phyloP scores from a whole-genome alignment of 257 asterid genomes.

The Solanum neorickii region DNA sequence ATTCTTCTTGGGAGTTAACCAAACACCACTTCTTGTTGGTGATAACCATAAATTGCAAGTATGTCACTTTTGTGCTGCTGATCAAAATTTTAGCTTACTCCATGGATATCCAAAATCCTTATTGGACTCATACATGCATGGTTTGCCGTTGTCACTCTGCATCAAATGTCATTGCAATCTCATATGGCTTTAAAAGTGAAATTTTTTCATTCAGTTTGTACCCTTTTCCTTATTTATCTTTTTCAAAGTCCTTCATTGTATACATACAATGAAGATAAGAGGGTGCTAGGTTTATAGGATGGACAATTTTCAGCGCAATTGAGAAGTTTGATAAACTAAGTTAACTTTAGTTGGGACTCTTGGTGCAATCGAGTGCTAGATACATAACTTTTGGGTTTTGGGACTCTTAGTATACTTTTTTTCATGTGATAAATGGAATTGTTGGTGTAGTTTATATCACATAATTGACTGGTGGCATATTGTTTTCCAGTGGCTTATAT shows the following conservation, averaged over 20 bases:
- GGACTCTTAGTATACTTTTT: background rate
- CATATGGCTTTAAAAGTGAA: background rate
- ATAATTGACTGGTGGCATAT: background rate
- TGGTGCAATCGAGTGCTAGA: background rate
- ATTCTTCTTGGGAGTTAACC: conserved; percentile 89
- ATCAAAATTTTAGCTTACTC: background rate
- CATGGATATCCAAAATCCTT: background rate
- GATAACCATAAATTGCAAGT: conserved; percentile 98
- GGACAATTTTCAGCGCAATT: background rate
- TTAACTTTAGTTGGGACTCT: background rate
- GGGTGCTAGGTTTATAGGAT: background rate
- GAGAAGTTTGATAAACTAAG: background rate
- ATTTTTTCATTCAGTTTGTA: background rate
- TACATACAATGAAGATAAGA: background rate
- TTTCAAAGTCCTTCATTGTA: background rate
- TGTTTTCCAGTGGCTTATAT: background rate
- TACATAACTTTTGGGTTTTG: background rate
- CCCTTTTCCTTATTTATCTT: background rate
- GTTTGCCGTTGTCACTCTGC: background rate
- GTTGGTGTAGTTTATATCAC: background rate
- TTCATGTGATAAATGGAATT: background rate
- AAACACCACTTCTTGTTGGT: conserved; percentile 86
- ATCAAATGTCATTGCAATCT: background rate
- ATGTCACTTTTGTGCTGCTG: background rate
- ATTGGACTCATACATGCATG: background rate